Percentiles rank a stretch among this genome's conserved stretches.
phyloP scores from a whole-genome alignment of 257 asterid species.

The Striga asiatica region DNA sequence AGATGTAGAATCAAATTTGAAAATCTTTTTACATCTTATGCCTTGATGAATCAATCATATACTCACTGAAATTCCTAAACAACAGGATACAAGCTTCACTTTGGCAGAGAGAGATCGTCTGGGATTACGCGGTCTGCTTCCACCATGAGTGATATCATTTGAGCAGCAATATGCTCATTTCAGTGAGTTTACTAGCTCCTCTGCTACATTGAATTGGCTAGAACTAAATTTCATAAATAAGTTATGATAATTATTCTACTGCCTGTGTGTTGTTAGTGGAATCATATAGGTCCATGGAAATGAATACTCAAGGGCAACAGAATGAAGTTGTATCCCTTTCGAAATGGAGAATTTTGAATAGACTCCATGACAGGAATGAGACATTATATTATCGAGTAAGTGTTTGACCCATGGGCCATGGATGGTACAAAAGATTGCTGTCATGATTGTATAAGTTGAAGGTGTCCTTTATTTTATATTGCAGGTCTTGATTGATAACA shows the following conservation, averaged over 20 bases:
- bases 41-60: not conserved
- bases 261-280: slow-evolving; percentile 56
- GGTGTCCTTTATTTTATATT: slow-evolving; percentile 7
- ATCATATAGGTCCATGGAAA: slow-evolving; percentile 81
- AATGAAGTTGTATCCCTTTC: slow-evolving; percentile 55
- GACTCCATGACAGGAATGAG: slow-evolving; percentile 97
- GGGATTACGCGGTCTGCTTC: slow-evolving; percentile 96
- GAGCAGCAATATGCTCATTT: slow-evolving; percentile 94
- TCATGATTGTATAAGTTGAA: not conserved
- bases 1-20: not conserved
- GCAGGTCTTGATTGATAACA: slow-evolving; percentile 89
- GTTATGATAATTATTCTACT: slow-evolving; percentile 16
- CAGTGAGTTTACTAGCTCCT: no score
- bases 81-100: slow-evolving; percentile 97
- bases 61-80: slow-evolving; percentile 16
- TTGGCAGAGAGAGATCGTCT: slow-evolving; percentile 88
- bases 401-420: slow-evolving; percentile 11
- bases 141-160: slow-evolving; percentile 95
- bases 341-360: slow-evolving; percentile 95
- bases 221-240: no score
- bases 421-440: not conserved
- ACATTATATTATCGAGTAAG: slow-evolving; percentile 93
- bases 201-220: no score
- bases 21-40: not conserved
- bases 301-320: slow-evolving; percentile 73